Conservation (phyloP, 768 basidiomycete species). For the Pulveroboletus sp. region DNA sequence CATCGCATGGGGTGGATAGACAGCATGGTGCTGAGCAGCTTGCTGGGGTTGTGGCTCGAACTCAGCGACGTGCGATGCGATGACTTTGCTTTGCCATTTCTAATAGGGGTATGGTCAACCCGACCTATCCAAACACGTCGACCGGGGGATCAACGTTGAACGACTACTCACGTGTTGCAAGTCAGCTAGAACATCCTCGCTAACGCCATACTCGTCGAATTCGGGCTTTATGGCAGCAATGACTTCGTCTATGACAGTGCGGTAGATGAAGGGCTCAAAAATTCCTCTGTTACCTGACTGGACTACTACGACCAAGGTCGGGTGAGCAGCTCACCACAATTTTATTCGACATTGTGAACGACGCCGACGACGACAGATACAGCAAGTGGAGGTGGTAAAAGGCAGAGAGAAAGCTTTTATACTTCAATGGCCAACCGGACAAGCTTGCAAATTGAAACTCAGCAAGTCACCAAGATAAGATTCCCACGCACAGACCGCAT, state of each 20-base stretch:
- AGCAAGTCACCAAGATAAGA: conserved; percentile 22
- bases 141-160: conserved; percentile 15
- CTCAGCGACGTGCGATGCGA: conserved; percentile 92
- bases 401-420: conserved; percentile 36
- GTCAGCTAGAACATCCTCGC: conserved; percentile 83
- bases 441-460: conserved; percentile 41
- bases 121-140: background rate
- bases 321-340: conserved; percentile 92
- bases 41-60: conserved; percentile 63
- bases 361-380: conserved; percentile 26
- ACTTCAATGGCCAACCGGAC: conserved; percentile 34
- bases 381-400: conserved; percentile 32
- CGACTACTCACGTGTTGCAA: conserved; percentile 74
- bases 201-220: conserved; percentile 95
- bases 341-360: conserved; percentile 84
- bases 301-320: conserved; percentile 54
- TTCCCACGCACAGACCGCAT: conserved; percentile 48
- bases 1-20: conserved; percentile 58
- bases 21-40: conserved; percentile 43
- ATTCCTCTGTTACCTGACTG: conserved; percentile 46
- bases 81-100: conserved; percentile 97
- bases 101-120: conserved; percentile 39
- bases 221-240: conserved; percentile 82
- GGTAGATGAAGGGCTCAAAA: conserved; percentile 86
- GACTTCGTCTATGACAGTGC: conserved; percentile 95